A percentile compares a stretch with the other conserved stretches of the same genome.
These are phyloP conservation scores for Penicillium pulvis DNA, from an alignment of 495 filamentous ascomycete species.

Conservation along the genomic window DNA sequence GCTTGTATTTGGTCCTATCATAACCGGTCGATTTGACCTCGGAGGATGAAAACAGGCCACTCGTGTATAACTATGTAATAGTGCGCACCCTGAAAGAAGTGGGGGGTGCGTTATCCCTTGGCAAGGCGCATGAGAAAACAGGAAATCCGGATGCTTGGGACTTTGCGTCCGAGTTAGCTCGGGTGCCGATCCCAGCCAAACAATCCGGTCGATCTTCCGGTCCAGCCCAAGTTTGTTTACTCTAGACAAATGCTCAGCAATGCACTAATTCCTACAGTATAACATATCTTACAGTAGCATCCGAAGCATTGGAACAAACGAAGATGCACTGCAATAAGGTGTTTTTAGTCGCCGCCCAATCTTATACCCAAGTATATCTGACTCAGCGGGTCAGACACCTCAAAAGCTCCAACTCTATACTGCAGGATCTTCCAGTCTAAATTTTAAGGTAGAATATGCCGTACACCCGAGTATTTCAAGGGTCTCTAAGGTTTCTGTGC, in stretches of 20 bases:
- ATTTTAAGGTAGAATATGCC: background rate
- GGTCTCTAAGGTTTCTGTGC: background rate
- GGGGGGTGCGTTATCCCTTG: background rate
- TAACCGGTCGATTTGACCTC: no score
- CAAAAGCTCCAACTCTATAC: background rate
- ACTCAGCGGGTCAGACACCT: background rate
- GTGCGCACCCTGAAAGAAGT: background rate
- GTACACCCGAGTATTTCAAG: background rate
- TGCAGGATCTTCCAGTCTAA: background rate
- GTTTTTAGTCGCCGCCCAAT: no score
- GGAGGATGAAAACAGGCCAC: no score
- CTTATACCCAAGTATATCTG: background rate
- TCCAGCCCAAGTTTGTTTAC: background rate
- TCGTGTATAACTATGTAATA: background rate
- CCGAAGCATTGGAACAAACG: no score
- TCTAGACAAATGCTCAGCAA: background rate
- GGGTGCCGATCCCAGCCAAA: constrained; percentile 23
- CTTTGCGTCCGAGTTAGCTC: constrained; percentile 6
- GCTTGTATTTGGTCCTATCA: no score
- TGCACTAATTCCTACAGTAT: background rate
- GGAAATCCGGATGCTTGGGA: constrained; percentile 11
- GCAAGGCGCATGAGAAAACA: constrained; percentile 11
- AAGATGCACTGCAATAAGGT: background rate
- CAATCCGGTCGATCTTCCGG: background rate
- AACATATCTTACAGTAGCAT: no score